Conservation (phyloP, 202 grass and related monocot genomes). For the Musa balbisiana region DNA sequence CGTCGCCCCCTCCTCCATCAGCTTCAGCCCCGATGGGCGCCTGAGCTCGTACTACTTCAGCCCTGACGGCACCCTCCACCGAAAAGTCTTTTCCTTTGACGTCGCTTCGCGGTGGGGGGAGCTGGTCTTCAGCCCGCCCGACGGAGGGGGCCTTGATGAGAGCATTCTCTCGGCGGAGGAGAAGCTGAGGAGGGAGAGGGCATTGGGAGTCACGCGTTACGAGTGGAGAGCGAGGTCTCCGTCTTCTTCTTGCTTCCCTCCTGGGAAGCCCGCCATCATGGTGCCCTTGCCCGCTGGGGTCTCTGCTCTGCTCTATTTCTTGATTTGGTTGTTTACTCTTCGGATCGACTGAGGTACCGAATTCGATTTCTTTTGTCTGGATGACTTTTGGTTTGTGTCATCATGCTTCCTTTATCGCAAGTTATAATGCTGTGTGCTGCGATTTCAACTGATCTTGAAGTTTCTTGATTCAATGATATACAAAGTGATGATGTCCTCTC, state of each 20-base stretch:
- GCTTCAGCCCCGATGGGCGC: conserved; percentile 82
- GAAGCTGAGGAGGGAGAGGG: conserved; percentile 67
- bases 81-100: conserved; percentile 73
- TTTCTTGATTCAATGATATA: background rate
- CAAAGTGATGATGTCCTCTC: conserved; percentile 2
- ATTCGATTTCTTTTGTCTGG: background rate
- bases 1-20: conserved; percentile 51
- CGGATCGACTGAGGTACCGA: background rate
- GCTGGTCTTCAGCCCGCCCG: conserved; percentile 57
- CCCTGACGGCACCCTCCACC: conserved; percentile 72
- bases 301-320: conserved; percentile 24
- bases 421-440: background rate
- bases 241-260: conserved; percentile 11
- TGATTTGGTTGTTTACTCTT: background rate
- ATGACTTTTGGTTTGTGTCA: background rate
- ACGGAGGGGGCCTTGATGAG: conserved; percentile 80
- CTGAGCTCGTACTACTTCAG: conserved; percentile 60
- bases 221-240: conserved; percentile 58
- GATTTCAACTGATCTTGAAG: background rate
- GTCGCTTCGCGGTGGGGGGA: conserved; percentile 41
- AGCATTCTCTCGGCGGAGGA: conserved; percentile 76
- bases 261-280: conserved; percentile 48
- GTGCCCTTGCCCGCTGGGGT: conserved; percentile 83
- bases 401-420: background rate
- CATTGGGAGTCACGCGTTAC: conserved; percentile 75